Conservation (phyloP, 768 basidiomycete genomes). For the Roridomyces roridus region DNA sequence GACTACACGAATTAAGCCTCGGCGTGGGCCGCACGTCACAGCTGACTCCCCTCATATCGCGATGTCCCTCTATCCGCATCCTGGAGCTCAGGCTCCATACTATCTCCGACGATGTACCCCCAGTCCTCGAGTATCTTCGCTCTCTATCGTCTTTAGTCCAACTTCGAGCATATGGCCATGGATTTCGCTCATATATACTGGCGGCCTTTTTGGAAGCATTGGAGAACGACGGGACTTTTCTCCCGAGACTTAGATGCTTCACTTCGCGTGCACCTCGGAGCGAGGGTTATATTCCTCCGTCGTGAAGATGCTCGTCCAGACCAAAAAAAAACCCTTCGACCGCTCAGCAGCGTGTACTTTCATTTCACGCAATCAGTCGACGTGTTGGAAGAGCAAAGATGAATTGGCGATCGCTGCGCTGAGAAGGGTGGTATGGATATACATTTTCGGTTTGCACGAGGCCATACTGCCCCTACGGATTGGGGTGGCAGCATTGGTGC, state of each 20-base stretch:
- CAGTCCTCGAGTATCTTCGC: no score
- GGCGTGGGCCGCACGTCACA: no score
- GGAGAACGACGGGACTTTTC: neutral
- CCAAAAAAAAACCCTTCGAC: neutral
- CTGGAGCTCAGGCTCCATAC: no score
- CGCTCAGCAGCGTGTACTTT: neutral
- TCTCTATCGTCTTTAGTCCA: no score
- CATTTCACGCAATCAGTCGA: no score
- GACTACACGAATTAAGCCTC: neutral
- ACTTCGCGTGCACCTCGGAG: neutral
- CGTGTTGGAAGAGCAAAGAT: no score
- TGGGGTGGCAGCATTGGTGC: slow-evolving; percentile 5
- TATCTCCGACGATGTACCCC: no score
- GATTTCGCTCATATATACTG: no score
- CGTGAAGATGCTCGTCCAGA: neutral
- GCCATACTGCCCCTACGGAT: neutral
- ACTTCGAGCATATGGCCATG: no score
- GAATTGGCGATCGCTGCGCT: neutral
- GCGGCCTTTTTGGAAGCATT: neutral
- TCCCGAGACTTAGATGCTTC: neutral
- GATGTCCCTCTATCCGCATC: no score
- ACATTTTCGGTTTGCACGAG: neutral
- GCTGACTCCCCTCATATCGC: no score
- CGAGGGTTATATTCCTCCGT: neutral
- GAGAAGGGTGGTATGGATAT: neutral